Base-by-base conservation (phyloP, 1,139 yeast genomes). In the Pichia kudriavzevii region DNA sequence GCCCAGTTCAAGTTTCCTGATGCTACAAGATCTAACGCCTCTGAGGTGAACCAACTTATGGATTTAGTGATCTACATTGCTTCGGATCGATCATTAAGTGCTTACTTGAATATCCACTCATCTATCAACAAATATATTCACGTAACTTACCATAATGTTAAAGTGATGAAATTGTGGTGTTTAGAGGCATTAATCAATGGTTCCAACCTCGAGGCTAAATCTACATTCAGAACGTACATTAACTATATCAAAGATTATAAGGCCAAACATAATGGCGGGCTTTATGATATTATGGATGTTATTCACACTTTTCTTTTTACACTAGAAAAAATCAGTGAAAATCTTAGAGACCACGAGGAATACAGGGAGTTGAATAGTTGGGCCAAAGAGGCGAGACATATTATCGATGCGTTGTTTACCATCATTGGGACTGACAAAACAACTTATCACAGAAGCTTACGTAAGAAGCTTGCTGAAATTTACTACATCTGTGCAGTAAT, bases 111-210 rank as follows among this genome's bases (percentile, higher is more conserved):
- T 8, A 28, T 40, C 10, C 30, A 27, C 30, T 46, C 19, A 42
- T 44, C 34, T 31, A 41, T 67, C 7, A 59, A 58, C 23, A 48
- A 50, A 15, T 67, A 67, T 2, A 53, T 68, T n/a, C 46, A 57
- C 11, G 58, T 60, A 34, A 68, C 77, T 1, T 72, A 70, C 44
- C 75, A 72, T 43, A 71, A 74, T 21, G 59, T 64, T 7, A 46
- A 53, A 8, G 52, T 67, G 12, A 56, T 67, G 61, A 61, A 69
- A 28, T 51, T 61, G 23, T 56, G 62, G 49, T 43, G 58, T 55
- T 2, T 55, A 49, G 15, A 39, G 47, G 33, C 60, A 35, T 11
- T 52, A 36, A 21, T 33, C 22, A 20, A 36, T 30, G 30, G 43
- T 24, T 38, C 39, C 22, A 8, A 26, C 2, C 32, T 46, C 21